These are phyloP conservation scores for Trichophyton simii DNA, from an alignment of 2,329 filamentous ascomycete species.

Conservation along the genomic window DNA sequence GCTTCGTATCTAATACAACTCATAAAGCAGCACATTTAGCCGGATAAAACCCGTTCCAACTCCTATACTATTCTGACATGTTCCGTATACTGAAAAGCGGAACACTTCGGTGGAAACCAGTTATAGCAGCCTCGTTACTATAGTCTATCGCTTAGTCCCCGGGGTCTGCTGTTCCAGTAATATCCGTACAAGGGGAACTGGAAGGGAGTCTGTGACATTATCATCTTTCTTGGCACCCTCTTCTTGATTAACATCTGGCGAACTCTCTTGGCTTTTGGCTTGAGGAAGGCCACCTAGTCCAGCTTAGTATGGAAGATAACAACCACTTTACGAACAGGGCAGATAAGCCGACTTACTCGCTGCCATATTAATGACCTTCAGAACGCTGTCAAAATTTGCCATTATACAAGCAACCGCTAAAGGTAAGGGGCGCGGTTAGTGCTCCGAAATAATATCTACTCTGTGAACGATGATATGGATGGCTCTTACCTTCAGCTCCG, in stretches of 20 bases:
- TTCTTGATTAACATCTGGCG: slow-evolving; percentile 4
- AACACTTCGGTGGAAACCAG: not conserved
- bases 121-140: not conserved
- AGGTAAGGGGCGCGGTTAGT: not conserved
- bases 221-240: slow-evolving; percentile 10
- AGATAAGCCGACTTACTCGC: slow-evolving; percentile 39
- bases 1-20: not conserved
- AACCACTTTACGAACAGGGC: not conserved
- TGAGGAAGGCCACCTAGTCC: not conserved
- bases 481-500: slow-evolving; percentile 45
- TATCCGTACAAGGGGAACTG: slow-evolving; percentile 34
- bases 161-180: not conserved
- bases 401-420: slow-evolving; percentile 53
- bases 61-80: not conserved
- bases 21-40: not conserved
- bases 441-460: not conserved
- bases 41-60: not conserved
- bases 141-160: not conserved
- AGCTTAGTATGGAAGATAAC: not conserved
- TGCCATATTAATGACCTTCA: slow-evolving; percentile 52
- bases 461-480: not conserved
- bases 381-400: slow-evolving; percentile 54
- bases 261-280: not conserved
- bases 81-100: not conserved
- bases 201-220: slow-evolving; percentile 29